A percentile compares a stretch with the other conserved stretches of the same genome.
phyloP scores from a whole-genome alignment of 139 green algal species.

The Chlorella vulgaris region DNA sequence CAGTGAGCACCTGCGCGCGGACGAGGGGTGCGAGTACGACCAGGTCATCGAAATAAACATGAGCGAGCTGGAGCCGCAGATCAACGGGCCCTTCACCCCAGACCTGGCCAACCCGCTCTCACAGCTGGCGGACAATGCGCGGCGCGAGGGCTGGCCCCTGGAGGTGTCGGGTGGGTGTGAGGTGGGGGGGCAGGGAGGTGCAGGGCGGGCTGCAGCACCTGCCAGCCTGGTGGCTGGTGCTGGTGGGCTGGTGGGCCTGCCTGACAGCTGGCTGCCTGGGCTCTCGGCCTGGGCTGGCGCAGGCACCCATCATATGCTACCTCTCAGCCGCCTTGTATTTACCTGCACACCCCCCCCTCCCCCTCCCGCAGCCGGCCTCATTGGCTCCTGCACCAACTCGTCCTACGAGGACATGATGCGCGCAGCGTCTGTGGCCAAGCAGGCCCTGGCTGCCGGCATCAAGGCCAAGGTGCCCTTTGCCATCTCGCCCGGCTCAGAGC shows the following conservation, averaged over 20 bases:
- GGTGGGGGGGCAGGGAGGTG: not conserved
- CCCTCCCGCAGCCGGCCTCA: constrained; percentile 79
- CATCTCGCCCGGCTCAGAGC: constrained; percentile 90
- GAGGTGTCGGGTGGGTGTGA: constrained; percentile 36
- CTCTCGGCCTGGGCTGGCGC: too few species aligned
- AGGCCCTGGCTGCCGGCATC: constrained; percentile 85
- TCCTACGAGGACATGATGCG: constrained; percentile 95
- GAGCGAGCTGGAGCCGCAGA: constrained; percentile 84
- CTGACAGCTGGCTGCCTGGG: not conserved
- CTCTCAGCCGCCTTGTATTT: not conserved
- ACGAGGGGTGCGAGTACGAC: constrained; percentile 88
- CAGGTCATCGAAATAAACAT: constrained; percentile 97
- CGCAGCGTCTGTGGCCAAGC: constrained; percentile 77
- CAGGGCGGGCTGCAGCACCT: not conserved
- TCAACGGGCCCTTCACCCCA: constrained; percentile 96
- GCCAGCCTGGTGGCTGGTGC: not conserved
- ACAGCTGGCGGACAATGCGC: constrained; percentile 79
- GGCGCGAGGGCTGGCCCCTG: constrained; percentile 80
- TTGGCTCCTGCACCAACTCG: constrained; percentile 94
- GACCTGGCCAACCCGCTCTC: constrained; percentile 87
- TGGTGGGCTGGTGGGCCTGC: not conserved
- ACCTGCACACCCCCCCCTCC: not conserved
- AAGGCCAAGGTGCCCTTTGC: constrained; percentile 94
- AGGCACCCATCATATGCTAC: not conserved
- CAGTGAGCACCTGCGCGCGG: constrained; percentile 77